Conservation (phyloP, 2,329 filamentous ascomycete species). For the Colletotrichum abscissum region DNA sequence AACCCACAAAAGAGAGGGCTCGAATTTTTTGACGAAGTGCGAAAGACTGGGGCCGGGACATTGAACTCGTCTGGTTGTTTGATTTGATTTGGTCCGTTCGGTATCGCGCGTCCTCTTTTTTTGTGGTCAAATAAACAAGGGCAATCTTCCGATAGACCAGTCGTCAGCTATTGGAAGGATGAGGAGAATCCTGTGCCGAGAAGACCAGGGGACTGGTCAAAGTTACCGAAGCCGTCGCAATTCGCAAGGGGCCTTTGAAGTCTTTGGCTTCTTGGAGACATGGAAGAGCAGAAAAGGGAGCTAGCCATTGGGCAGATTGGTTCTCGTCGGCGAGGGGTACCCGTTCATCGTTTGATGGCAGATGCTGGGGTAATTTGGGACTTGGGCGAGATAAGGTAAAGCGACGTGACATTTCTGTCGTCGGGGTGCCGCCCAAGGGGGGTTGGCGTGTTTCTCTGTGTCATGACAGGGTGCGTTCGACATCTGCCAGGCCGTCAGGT, state of each 20-base stretch:
- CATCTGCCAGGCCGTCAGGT: not conserved
- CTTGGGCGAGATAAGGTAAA: conserved; percentile 1
- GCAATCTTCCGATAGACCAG: not conserved
- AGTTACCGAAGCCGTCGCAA: not conserved
- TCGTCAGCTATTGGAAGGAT: not conserved
- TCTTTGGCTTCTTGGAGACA: not conserved
- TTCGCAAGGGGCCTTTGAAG: no score
- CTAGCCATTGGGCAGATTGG: not conserved
- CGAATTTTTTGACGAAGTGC: conserved; percentile 32
- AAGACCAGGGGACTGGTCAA: not conserved
- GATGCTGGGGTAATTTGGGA: not conserved
- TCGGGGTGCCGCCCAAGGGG: not conserved
- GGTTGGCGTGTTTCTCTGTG: no score
- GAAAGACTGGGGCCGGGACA: conserved; percentile 30
- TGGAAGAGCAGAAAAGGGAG: not conserved
- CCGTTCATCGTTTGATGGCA: not conserved
- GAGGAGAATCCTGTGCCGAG: not conserved
- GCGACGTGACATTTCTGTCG: not conserved
- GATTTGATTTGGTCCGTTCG: not conserved
- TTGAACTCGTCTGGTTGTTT: conserved; percentile 8
- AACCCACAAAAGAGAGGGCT: conserved; percentile 35
- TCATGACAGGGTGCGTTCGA: not conserved
- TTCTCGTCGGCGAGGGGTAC: not conserved
- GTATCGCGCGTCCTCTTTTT: conserved; percentile 1
- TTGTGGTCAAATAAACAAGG: not conserved